Evolutionary conservation across 139 green algal genomes (phyloP), one percentile per base, ranked within the genome.

Genomic region (Parachlorella kessleri): DNA sequence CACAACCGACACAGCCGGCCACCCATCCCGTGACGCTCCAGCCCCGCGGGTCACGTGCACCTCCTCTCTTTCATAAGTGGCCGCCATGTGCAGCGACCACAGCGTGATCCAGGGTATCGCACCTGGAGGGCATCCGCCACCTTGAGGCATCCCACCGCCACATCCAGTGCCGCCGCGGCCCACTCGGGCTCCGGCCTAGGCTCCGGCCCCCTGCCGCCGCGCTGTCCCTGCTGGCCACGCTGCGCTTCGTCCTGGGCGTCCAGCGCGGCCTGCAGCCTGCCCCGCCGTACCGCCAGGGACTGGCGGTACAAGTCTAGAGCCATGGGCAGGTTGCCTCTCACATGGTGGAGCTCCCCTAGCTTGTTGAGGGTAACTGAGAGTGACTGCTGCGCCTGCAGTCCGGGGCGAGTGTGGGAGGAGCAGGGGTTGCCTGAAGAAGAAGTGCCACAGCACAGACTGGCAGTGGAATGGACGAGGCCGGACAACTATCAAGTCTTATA

Each of bases 321-420:
- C 2, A 37, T 32, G 21, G 9, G 35, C 55, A 86, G 26, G 14
- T 83, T 38, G 0, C 81, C 81, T 70, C 76, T 59, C 59, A 79
- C 5, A 37, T 86, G 81, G 39, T 66, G 35, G 33, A 79, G 41
- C 77, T 86, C 81, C 33, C 76, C 81, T 2, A 83, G 35, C 39
- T 86, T 86, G 76, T 83, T 86, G 32, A 83, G 39, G 3, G 81
- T 71, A 39, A 86, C 63, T 7, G 68, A 77, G n/a, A 84, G 73
- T n/a, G 68, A 40, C 65, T 82, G 65, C 53, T 79, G 74, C 30
- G 72, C 65, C 78, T 68, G 48, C 73, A 38, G 35, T 8, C 10
- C 32, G 33, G 48, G 21, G 36, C 9, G 24, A n/a, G 37, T 26
- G 3, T 21, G 37, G 48, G 48, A 41, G 73, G 4, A 8, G 21